Base-by-base conservation (phyloP, 495 filamentous ascomycete species). In the Mytilinidion resinicola region DNA sequence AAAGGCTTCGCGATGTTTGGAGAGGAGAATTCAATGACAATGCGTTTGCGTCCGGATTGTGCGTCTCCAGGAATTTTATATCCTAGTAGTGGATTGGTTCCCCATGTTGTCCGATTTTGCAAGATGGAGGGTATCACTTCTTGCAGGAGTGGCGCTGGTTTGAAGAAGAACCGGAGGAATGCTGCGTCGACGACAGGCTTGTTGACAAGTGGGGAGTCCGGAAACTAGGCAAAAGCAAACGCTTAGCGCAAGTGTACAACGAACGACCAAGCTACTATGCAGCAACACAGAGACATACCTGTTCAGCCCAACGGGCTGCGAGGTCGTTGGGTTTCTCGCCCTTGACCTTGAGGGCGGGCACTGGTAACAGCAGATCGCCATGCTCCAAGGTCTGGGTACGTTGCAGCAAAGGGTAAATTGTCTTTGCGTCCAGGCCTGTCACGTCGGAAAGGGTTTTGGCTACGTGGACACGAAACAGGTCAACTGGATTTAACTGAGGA, bases 361-460 rank as follows among this genome's bases (percentile, higher is more conserved):
- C 84, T 51, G 91, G 82, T 38, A 96, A 75, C 43, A 85, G 75
- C 60, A 96, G 74, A 69, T 96, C 91, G 60, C 91, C 91, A 78
- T 95, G 95, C 58, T 96, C 91, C 35, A 95, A 74, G 41, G 82
- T 82, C 61, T 80, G 77, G 12, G 91, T 95, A 88, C 90, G 95
- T 67, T 83, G 76, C 36, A 96, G 71, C 25, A 82, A 81, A 20
- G 84, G 74, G 67, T 87, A 95, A 65, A 97, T 88, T 69, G 89
- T 80, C 47, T 77, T 76, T 1, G 82, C 65, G 47, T 91, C 85
- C 51, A 91, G 84, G 8, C 81, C 44, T 17, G 86, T 82, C 48
- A 88, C 79, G n/a, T 80, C 75, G n/a, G 79, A 77, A 36, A 97
- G 76, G 21, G 85, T 76, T 42, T 86, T 76, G 55, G 88, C 79